Conservation (phyloP, 2,329 filamentous ascomycete genomes). For the Rutstroemia sp. region DNA sequence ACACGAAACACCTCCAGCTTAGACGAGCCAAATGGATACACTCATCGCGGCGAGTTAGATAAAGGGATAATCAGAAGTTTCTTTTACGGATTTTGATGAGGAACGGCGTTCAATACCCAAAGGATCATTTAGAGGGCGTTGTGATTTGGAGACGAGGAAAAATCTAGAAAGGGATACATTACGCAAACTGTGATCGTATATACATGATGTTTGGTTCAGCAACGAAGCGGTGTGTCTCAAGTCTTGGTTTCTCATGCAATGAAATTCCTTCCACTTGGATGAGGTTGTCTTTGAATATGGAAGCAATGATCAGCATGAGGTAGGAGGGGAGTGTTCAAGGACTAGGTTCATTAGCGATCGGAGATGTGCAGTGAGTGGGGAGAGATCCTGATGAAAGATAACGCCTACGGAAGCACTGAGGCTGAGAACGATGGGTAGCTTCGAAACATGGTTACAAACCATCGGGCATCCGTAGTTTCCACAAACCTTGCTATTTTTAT, state of each 20-base stretch:
- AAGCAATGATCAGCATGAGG: background rate
- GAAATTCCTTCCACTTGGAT: background rate
- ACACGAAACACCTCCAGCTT: conserved; percentile 68
- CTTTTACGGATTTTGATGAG: background rate
- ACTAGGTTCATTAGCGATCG: background rate
- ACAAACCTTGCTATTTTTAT: background rate
- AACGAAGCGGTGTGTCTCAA: background rate
- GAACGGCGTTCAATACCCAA: conserved; percentile 10
- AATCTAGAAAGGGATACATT: background rate
- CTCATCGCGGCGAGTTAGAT: conserved; percentile 28
- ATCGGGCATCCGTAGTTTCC: background rate
- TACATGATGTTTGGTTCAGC: background rate
- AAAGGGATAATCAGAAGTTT: background rate
- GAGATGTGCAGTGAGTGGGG: background rate
- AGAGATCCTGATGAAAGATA: background rate
- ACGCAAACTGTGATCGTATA: background rate
- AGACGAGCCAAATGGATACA: too few relatives aligned
- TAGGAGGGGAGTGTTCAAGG: background rate
- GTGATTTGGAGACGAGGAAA: background rate
- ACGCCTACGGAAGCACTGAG: background rate
- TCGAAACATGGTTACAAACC: background rate
- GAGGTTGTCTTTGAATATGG: background rate
- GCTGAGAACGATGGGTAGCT: background rate
- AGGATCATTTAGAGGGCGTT: conserved; percentile 6
- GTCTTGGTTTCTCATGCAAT: background rate